Evolutionary conservation across 2,329 filamentous ascomycete genomes (phyloP).

Genomic region (Trichoderma atrobrunneum): DNA sequence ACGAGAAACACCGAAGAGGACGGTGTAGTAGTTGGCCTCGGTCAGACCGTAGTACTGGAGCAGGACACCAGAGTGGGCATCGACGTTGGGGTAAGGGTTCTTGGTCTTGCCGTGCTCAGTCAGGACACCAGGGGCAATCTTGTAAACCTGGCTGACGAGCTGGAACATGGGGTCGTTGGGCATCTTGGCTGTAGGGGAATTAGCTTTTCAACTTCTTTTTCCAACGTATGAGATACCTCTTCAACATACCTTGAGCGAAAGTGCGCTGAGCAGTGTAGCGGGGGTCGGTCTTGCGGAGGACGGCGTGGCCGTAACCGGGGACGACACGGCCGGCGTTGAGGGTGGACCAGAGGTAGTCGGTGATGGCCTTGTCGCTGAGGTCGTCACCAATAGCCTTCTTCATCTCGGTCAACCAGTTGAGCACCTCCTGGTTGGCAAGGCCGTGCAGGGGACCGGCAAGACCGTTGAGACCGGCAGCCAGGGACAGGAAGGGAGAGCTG

Average conservation of each 20-base stretch:
- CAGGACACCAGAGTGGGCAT: constrained; percentile 97
- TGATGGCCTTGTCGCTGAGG: constrained; percentile 93
- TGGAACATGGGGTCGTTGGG: constrained; percentile 99
- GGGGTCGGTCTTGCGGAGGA: constrained; percentile 99
- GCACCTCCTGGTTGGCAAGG: constrained; percentile 98
- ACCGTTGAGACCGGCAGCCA: constrained; percentile 95
- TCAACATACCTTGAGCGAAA: constrained; percentile 69
- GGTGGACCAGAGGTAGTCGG: constrained; percentile 97
- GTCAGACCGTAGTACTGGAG: constrained; percentile 99
- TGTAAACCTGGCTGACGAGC: constrained; percentile 99
- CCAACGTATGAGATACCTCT: background rate
- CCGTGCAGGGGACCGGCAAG: constrained; percentile 97
- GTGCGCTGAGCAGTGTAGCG: constrained; percentile 98
- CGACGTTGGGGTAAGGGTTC: constrained; percentile 99
- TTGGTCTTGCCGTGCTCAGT: constrained; percentile 99
- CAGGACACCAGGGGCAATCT: constrained; percentile 96
- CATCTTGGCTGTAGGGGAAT: constrained; percentile 62
- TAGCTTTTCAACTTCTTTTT: constrained; percentile 24
- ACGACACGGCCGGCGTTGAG: constrained; percentile 95
- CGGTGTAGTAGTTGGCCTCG: constrained; percentile 99
- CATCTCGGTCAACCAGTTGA: constrained; percentile 99
- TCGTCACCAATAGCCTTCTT: constrained; percentile 93
- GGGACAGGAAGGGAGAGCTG: constrained; percentile 94
- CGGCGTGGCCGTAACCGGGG: constrained; percentile 96
- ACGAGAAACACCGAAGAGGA: constrained; percentile 97